These are phyloP conservation scores for Kwoniella europaea DNA, from an alignment of 768 basidiomycete species.

Conservation along the genomic window DNA sequence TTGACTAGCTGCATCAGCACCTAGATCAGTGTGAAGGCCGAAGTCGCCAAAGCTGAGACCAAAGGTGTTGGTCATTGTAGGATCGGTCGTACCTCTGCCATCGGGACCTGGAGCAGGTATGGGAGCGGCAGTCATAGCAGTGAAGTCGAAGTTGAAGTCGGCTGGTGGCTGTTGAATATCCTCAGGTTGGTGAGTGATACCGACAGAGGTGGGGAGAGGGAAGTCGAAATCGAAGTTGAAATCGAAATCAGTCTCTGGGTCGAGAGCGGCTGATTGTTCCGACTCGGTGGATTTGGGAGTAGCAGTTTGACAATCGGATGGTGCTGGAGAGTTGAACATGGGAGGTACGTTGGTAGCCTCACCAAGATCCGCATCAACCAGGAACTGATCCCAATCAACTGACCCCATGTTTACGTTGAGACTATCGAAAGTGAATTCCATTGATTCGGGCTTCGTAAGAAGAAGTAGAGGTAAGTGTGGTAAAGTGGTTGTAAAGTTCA, in stretches of 20 bases:
- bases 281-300: conserved; percentile 46
- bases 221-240: conserved; percentile 33
- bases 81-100: conserved; percentile 27
- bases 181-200: conserved; percentile 31
- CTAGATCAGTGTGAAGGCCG: conserved; percentile 33
- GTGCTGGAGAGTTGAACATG: conserved; percentile 12
- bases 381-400: conserved; percentile 39
- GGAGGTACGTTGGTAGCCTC: conserved; percentile 4
- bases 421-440: conserved; percentile 35
- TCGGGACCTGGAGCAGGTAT: conserved; percentile 7
- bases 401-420: conserved; percentile 31
- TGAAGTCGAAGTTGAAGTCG: conserved; percentile 9
- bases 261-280: conserved; percentile 43
- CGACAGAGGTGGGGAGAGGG: conserved; percentile 17
- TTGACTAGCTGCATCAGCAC: conserved; percentile 34
- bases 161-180: conserved; percentile 11
- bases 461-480: conserved; percentile 3
- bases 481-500: conserved; percentile 5
- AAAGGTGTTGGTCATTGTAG: conserved; percentile 44
- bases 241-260: conserved; percentile 33
- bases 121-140: background rate
- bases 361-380: conserved; percentile 32
- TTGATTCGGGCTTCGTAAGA: conserved; percentile 23
- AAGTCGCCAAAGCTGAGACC: conserved; percentile 38
- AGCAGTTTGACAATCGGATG: conserved; percentile 23